phyloP scores from a whole-genome alignment of 2,329 filamentous ascomycete genomes.

The Calonectria pauciramosa region DNA sequence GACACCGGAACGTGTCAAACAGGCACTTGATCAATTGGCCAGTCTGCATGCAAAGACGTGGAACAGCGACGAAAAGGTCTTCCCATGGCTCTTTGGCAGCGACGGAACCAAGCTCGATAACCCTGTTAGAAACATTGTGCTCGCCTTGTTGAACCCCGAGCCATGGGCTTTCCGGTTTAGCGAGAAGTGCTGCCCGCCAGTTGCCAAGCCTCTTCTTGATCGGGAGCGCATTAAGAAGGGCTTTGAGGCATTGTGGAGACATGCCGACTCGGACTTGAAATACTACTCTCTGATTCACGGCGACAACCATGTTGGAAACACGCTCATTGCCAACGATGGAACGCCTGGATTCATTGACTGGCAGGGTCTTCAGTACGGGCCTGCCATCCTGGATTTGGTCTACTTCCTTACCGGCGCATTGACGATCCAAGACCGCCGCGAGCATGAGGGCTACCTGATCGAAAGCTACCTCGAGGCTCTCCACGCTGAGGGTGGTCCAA shows the following conservation, averaged over 20 bases:
- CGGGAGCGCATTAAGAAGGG: constrained; percentile 16
- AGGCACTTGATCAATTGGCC: constrained; percentile 15
- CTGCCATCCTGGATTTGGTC: constrained; percentile 18
- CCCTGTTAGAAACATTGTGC: constrained; percentile 17
- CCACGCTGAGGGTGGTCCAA: constrained; percentile 16
- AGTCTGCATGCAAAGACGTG: constrained; percentile 22
- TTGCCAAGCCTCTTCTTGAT: constrained; percentile 3
- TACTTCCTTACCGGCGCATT: constrained; percentile 23
- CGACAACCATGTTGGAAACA: constrained; percentile 24
- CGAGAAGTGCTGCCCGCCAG: constrained; percentile 14
- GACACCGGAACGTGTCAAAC: constrained; percentile 8
- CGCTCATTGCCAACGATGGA: constrained; percentile 22
- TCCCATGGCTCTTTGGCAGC: constrained; percentile 23
- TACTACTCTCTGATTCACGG: constrained; percentile 24
- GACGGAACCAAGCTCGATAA: constrained; percentile 19
- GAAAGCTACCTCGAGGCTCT: constrained; percentile 20
- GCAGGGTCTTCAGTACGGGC: constrained; percentile 25
- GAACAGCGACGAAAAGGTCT: constrained; percentile 20
- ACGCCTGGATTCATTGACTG: constrained; percentile 29
- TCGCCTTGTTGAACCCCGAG: constrained; percentile 15
- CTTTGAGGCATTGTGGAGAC: constrained; percentile 24
- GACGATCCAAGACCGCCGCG: constrained; percentile 21
- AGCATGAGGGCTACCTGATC: not conserved
- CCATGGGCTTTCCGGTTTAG: constrained; percentile 14
- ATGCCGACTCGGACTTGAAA: constrained; percentile 15